Conservation (phyloP, 192 early-diverging fungal genomes). For the Diversispora eburnea region DNA sequence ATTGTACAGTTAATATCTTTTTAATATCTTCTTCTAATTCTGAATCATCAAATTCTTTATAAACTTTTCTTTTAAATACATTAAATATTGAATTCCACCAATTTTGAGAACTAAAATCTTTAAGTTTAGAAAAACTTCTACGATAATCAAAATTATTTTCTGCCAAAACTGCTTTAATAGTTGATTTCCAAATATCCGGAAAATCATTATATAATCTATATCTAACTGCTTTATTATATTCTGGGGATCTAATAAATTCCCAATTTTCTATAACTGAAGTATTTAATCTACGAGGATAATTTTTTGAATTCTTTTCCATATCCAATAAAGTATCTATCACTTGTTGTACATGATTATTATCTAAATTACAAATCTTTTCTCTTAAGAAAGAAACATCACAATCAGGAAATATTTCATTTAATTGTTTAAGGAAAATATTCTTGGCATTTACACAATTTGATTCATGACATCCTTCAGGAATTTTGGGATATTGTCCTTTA, state of each 20-base stretch:
- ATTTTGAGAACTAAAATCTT: slow-evolving; percentile 30
- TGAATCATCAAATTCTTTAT: slow-evolving; percentile 7
- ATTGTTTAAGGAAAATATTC: slow-evolving; percentile 16
- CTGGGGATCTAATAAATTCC: slow-evolving; percentile 25
- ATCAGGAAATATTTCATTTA: slow-evolving; percentile 43
- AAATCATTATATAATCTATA: slow-evolving; percentile 26
- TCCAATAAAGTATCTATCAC: slow-evolving; percentile 18
- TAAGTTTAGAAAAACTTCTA: slow-evolving; percentile 31
- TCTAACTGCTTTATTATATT: slow-evolving; percentile 22
- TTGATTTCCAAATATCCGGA: slow-evolving; percentile 45
- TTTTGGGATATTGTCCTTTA: slow-evolving; percentile 34
- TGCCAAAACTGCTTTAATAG: slow-evolving; percentile 44
- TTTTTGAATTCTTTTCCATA: slow-evolving; percentile 4
- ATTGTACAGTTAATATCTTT: not conserved
- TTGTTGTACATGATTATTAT: slow-evolving; percentile 33
- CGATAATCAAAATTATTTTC: slow-evolving; percentile 44
- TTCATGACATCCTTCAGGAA: slow-evolving; percentile 16
- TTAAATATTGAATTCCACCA: slow-evolving; percentile 36
- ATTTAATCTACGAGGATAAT: not conserved
- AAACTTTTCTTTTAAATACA: slow-evolving; percentile 34
- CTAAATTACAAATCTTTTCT: slow-evolving; percentile 17
- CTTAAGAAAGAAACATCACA: slow-evolving; percentile 36
- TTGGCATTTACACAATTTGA: slow-evolving; percentile 10
- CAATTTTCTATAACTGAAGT: slow-evolving; percentile 14
- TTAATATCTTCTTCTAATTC: slow-evolving; percentile 33